Conservation (phyloP, 2,329 filamentous ascomycete species). For the Fusarium sp. region DNA sequence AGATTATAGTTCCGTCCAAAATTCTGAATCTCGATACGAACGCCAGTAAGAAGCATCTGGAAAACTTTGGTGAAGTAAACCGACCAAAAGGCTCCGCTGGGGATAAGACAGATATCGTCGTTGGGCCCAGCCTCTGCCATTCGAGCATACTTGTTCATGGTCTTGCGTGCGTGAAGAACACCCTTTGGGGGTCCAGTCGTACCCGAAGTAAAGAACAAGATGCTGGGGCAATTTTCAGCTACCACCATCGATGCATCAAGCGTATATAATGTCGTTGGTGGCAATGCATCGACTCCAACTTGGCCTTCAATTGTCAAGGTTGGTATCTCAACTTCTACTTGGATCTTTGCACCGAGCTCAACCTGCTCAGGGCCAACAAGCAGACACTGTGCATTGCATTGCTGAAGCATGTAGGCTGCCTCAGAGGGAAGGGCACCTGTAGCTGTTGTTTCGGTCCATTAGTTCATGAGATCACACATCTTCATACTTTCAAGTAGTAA, state of each 20-base stretch:
- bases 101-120: slow-evolving; percentile 21
- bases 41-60: slow-evolving; percentile 17
- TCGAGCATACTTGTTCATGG: slow-evolving; percentile 20
- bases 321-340: not conserved
- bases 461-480: not conserved
- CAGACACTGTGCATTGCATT: not conserved
- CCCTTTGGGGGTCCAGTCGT: slow-evolving; percentile 18
- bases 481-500: too few relatives aligned
- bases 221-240: not conserved
- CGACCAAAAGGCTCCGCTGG: slow-evolving; percentile 24
- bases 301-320: not conserved
- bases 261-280: not conserved
- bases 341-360: not conserved
- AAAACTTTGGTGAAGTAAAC: slow-evolving; percentile 20
- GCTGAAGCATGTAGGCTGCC: slow-evolving; percentile 8
- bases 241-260: not conserved
- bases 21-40: slow-evolving; percentile 24
- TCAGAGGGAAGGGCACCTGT: not conserved
- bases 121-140: slow-evolving; percentile 14
- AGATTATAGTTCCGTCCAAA: slow-evolving; percentile 24
- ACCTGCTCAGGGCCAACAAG: not conserved
- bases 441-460: not conserved
- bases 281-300: not conserved
- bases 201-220: slow-evolving; percentile 14
- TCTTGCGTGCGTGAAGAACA: slow-evolving; percentile 14